Base-by-base conservation (phyloP, 345 rosid species). In the Microthlaspi erraticum region DNA sequence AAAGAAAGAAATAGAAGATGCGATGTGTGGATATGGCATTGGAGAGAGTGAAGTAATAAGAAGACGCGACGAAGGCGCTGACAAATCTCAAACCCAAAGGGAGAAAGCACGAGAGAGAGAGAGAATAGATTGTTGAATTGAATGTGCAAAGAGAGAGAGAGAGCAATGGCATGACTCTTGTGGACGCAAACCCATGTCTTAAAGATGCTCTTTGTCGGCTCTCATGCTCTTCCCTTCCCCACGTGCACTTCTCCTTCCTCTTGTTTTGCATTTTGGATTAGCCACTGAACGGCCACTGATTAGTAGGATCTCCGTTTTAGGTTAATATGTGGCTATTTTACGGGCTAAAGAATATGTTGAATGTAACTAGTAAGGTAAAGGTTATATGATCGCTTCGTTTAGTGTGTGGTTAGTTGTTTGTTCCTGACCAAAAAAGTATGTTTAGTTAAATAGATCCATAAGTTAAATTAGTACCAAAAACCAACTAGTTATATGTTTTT, bases 61-160 rank as follows among this genome's bases (percentile, higher is more conserved):
- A 62, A 75, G 74, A 86, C 73, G 86, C 94, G 94, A 80, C 78
- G 87, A 80, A 67, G 80, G 75, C 84, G 92, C 92, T 88, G 97
- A 87, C 92, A 86, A 77, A 65, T 73, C 76, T 65, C 77, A 76
- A 68, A 77, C n/a, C 45, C 65, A 54, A 61, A 75, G 58, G 63
- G 78, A 42, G 66, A 59, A 75, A 68, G 73, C 78, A 68, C 64
- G 78, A 67, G 78, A 77, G 71, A 49, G 68, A 63, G 71, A 60
- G 65, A 72, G 8, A 64, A 57, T 43, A 60, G 53, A 57, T 65
- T 64, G 77, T 65, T 71, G 66, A 73, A 73, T 38, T 73, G 71
- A 65, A 73, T 73, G 77, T 73, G 77, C 56, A 66, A 13, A 72
- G 52, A 49, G 39, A 50, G 44, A 49, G 67, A 64, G 51, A 72